Base-by-base conservation (phyloP, 2,329 filamentous ascomycete genomes). In the Zopfia rhizophila region DNA sequence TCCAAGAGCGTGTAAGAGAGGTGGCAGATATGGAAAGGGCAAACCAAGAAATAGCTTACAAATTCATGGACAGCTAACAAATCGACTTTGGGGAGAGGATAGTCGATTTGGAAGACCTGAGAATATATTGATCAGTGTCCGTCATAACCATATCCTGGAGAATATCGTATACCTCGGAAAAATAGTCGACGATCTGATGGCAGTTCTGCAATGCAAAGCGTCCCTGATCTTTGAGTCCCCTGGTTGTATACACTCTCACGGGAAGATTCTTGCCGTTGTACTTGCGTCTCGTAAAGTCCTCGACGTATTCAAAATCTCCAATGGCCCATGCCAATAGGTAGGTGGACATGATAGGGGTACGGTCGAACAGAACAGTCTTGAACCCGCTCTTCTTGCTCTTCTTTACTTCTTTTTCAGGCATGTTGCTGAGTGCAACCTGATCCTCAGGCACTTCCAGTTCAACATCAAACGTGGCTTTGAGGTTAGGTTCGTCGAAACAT, bases 51-150 rank as follows among this genome's bases (percentile, higher is more conserved):
- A 18, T 11, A 35, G 77, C 80, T 78, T 72, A 85, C 94, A 77
- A 99, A 97, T 71, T 97, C 93, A 19, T 94, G 93, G 61, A 97
- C 91, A 37, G 93, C 92, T 58, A 96, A 85, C 84, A 96, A 91
- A 72, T 96, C 91, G 84, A 96, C 94, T 81, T 96, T 96, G 32
- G 91, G 91, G 28, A 96, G 79, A 12, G 91, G 91, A 67, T 94
- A 97, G 32, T 90, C 81, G 67, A 86, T 91, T 58, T 90, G 90
- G 62, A 97, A 99, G 61, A 94, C 86, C 72, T 78, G 48, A 16
- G 28, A 3, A 13, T 5, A 7, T 11, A 4, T 38, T 11, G 40
- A 51, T 51, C 27, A 48, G 38, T 4, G 21, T 22, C 28, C n/a
- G 13, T 11, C 6, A 32, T 14, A 40, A 5, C 8, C 16, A 23